phyloP scores from a whole-genome alignment of 371 early-diverging fungal genomes.

The Circinella minor region DNA sequence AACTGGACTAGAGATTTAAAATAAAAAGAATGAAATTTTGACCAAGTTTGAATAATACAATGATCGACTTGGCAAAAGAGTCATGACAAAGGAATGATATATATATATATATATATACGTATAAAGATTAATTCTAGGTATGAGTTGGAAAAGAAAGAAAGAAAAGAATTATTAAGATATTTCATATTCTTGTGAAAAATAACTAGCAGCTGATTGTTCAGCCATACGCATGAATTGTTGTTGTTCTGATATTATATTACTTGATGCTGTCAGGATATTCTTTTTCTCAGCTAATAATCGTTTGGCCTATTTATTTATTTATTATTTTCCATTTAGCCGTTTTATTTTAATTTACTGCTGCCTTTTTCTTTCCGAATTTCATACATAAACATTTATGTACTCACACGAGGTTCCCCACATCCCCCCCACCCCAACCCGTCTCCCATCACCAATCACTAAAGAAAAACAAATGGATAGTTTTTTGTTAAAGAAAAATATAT shows the following conservation, averaged over 20 bases:
- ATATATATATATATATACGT: no score
- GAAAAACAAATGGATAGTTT: no score
- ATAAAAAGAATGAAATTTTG: no score
- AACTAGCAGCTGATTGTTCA: slow-evolving; percentile 22
- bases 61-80: no score
- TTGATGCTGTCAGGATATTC: neutral
- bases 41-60: no score
- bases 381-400: neutral
- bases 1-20: no score
- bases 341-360: neutral
- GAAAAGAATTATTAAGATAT: neutral
- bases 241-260: no score
- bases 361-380: neutral
- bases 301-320: neutral
- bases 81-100: no score
- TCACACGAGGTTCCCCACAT: neutral
- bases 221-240: slow-evolving; percentile 13
- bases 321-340: slow-evolving; percentile 12
- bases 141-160: neutral
- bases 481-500: neutral
- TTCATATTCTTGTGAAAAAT: slow-evolving; percentile 25
- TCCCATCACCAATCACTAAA: no score
- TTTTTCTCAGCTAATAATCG: slow-evolving; percentile 4
- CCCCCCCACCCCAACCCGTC: neutral
- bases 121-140: no score